phyloP scores from a whole-genome alignment of 805 yeast genomes.

The Saturnispora serradocipensis region DNA sequence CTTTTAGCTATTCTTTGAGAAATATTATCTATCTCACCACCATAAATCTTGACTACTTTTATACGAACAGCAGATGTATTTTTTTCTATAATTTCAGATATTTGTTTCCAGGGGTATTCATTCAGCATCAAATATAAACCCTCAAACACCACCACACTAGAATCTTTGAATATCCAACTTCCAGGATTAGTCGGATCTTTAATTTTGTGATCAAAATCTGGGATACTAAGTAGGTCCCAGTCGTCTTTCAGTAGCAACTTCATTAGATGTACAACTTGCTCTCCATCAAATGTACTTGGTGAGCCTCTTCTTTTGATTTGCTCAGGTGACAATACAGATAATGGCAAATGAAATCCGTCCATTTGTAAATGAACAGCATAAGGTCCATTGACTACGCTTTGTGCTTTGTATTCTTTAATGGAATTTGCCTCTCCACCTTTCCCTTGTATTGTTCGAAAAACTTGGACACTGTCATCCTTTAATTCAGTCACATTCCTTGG shows the following conservation, averaged over 20 bases:
- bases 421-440: background rate
- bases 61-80: conserved; percentile 16
- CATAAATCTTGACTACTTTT: conserved; percentile 21
- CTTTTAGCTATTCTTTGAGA: conserved; percentile 50
- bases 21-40: conserved; percentile 27
- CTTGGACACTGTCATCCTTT: background rate
- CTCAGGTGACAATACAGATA: conserved; percentile 34
- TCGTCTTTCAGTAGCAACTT: conserved; percentile 19
- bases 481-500: background rate
- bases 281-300: conserved; percentile 74
- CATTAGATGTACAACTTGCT: conserved; percentile 31
- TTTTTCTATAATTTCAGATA: conserved; percentile 29
- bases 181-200: conserved; percentile 63
- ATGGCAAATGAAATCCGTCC: conserved; percentile 72
- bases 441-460: background rate
- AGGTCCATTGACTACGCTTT: background rate
- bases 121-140: conserved; percentile 63
- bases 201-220: conserved; percentile 67
- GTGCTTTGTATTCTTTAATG: conserved; percentile 3
- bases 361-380: conserved; percentile 48
- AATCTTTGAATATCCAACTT: conserved; percentile 30
- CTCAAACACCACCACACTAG: conserved; percentile 57
- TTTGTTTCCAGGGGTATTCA: conserved; percentile 49
- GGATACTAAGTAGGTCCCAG: conserved; percentile 31
- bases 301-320: conserved; percentile 72